A percentile compares a stretch with the other conserved stretches of the same genome.
phyloP scores from a whole-genome alignment of 2,329 filamentous ascomycete species.

The Scytalidium sp. region DNA sequence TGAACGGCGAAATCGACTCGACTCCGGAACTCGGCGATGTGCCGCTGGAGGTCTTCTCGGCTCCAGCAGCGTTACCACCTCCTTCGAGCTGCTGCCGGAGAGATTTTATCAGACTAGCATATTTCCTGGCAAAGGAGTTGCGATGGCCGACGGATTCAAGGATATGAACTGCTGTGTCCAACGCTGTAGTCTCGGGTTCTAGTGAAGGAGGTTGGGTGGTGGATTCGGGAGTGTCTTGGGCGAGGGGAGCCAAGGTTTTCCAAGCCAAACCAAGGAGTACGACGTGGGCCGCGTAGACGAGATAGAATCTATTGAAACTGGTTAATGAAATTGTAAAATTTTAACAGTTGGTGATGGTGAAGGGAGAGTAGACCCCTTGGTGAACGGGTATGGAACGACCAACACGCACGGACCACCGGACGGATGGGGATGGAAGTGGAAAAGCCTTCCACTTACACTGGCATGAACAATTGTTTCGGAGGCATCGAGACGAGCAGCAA shows the following conservation, averaged over 20 bases:
- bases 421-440: not conserved
- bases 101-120: slow-evolving; percentile 8
- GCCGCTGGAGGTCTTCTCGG: not conserved
- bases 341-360: not conserved
- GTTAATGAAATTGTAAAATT: slow-evolving; percentile 6
- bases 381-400: not conserved
- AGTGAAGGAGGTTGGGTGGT: slow-evolving; percentile 3
- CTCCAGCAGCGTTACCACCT: not conserved
- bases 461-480: slow-evolving; percentile 9
- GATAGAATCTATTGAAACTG: slow-evolving; percentile 7
- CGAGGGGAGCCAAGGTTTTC: slow-evolving; percentile 2
- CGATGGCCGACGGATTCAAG: slow-evolving; percentile 12
- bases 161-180: slow-evolving; percentile 11
- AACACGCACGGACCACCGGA: not conserved
- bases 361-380: not conserved
- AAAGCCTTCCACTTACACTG: slow-evolving; percentile 7
- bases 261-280: slow-evolving; percentile 9
- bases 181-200: slow-evolving; percentile 8
- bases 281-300: slow-evolving; percentile 10
- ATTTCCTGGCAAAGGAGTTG: slow-evolving; percentile 12
- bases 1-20: not conserved
- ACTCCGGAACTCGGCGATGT: not conserved
- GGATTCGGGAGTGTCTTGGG: not conserved
- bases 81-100: slow-evolving; percentile 5
- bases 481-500: slow-evolving; percentile 5